Base-by-base conservation (phyloP, 2,329 filamentous ascomycete genomes). In the Apiospora marii region DNA sequence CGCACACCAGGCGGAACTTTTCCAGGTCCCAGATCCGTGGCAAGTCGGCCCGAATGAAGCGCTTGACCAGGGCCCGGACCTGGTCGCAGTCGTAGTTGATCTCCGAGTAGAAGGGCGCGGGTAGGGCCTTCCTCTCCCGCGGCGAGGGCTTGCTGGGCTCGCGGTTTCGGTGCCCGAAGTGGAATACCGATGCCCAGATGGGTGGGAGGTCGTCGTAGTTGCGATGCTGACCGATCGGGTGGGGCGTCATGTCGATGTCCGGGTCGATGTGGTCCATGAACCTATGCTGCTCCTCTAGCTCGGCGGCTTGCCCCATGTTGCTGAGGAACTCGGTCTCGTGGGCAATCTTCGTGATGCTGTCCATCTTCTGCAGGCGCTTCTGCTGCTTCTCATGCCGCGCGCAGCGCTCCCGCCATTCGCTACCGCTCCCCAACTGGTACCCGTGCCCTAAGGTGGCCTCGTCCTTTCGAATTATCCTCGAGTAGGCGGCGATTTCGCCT, bases 81-180 rank as follows among this genome's bases (percentile, higher is more conserved):
- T 68, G 64, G 64, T 68, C 64, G 43, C 64, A 68, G 64, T 68
- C 37, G 43, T 68, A 43, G 19, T 68, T 43, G 4, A 68, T 44
- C 12, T 44, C 22, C 34, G 3, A 16, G 64, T 43, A 22, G 43
- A 43, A 43, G 53, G 24, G 24, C 16, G 6, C 22, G n/a, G 37
- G 12, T 5, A 43, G 27, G 22, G 37, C n/a, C 64, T 43, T 44
- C 22, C 4, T 27, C 37, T 30, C 10, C 8, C 34, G 30, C 14
- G 53, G 53, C 5, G 19, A 5, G 14, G 53, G 64, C 4, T 44
- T 37, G 4, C 44, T 27, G 22, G n/a, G 10, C 8, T 10, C 37
- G 37, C 37, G 3, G 37, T 37, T 10, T 6, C 37, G 2, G 6
- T 6, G 37, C 64, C 34, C 12, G 1, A 37, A 37, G 19, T 43